Conservation (phyloP, 192 early-diverging fungal genomes). For the Podila horticola region DNA sequence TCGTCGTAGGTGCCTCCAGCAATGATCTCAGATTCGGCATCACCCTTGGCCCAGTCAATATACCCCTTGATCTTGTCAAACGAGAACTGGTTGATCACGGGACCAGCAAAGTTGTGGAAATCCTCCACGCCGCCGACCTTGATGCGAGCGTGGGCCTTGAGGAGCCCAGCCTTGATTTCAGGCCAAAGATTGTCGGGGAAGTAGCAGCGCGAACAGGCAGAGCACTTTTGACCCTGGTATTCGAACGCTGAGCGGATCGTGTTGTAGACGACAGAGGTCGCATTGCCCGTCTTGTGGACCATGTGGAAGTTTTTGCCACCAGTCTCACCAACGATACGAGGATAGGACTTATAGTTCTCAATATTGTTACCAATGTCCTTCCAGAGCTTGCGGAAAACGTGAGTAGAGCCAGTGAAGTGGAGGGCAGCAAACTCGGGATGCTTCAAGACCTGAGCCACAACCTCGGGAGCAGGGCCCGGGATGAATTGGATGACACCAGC, state of each 20-base stretch:
- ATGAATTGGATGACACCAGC: conserved; percentile 98
- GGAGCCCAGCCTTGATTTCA: conserved; percentile 75
- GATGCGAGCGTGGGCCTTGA: conserved; percentile 77
- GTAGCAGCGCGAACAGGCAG: conserved; percentile 92
- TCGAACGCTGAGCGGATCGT: conserved; percentile 97
- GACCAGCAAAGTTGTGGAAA: conserved; percentile 84
- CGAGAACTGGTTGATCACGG: conserved; percentile 93
- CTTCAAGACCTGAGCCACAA: conserved; percentile 82
- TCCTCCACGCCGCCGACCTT: conserved; percentile 90
- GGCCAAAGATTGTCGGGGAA: conserved; percentile 85
- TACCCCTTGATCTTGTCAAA: conserved; percentile 94
- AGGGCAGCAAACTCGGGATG: conserved; percentile 95
- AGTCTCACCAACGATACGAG: conserved; percentile 98
- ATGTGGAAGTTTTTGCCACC: conserved; percentile 99
- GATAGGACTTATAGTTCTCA: conserved; percentile 90
- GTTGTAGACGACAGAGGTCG: conserved; percentile 82
- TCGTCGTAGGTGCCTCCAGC: conserved; percentile 92
- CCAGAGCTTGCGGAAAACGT: conserved; percentile 95
- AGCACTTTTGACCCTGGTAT: conserved; percentile 99
- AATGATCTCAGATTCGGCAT: conserved; percentile 82
- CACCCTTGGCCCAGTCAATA: conserved; percentile 80
- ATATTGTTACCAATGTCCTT: conserved; percentile 92
- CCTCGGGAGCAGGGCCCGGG: conserved; percentile 86
- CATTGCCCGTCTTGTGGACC: conserved; percentile 83
- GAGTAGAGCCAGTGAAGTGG: conserved; percentile 96